Evolutionary conservation across 257 asterid species (phyloP).

Genomic region (Coffea eugenioides): DNA sequence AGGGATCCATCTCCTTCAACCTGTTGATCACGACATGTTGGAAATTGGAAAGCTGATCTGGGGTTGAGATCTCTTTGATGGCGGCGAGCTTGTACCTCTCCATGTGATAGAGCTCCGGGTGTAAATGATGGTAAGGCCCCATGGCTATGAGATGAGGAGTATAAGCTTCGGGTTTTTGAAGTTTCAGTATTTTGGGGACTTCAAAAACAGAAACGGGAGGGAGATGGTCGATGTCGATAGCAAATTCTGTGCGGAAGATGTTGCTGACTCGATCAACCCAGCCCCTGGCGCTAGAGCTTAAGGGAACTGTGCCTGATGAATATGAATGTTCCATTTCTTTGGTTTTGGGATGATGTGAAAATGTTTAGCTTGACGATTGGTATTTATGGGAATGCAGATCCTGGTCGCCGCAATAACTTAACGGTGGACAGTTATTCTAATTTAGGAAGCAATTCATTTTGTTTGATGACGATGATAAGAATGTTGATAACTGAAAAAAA

Average conservation of each 20-base stretch:
- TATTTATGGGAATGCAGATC: not conserved
- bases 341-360: no score
- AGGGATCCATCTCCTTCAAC: conserved; percentile 30
- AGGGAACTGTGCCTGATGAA: conserved; percentile 10
- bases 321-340: conserved; percentile 1
- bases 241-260: conserved; percentile 23
- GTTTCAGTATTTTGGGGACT: conserved; percentile 32
- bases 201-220: conserved; percentile 35
- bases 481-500: not conserved
- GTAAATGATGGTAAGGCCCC: conserved; percentile 51
- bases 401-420: not conserved
- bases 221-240: conserved; percentile 26
- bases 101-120: conserved; percentile 43
- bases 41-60: conserved; percentile 20
- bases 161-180: conserved; percentile 42
- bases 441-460: not conserved
- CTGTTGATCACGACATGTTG: conserved; percentile 24
- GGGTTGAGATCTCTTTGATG: conserved; percentile 19
- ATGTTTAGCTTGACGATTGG: not conserved
- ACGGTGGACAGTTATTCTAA: not conserved
- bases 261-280: conserved; percentile 34
- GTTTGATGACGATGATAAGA: not conserved
- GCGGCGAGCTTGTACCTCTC: conserved; percentile 46
- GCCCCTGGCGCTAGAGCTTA: conserved; percentile 21
- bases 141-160: conserved; percentile 38